Percentiles rank a stretch among this genome's conserved stretches.
These are phyloP conservation scores for Hanseniaspora uvarum DNA, from an alignment of 1,139 yeast genomes.

Conservation along the genomic window DNA sequence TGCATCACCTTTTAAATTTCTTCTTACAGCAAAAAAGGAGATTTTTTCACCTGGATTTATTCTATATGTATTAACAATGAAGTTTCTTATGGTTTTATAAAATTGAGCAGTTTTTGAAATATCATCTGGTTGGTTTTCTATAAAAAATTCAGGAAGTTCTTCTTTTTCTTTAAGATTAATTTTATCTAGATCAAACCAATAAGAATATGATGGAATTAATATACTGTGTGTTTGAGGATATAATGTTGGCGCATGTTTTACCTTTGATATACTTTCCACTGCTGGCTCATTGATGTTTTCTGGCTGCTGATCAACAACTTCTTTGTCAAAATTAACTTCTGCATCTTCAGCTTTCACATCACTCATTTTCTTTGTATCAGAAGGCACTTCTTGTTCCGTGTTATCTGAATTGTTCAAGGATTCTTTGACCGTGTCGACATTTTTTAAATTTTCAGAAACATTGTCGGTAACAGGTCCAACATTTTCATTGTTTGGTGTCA, in stretches of 20 bases:
- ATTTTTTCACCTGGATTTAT: slow-evolving; percentile 86
- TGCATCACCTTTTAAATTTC: slow-evolving; percentile 93
- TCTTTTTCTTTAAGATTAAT: slow-evolving; percentile 56
- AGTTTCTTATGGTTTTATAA: slow-evolving; percentile 79
- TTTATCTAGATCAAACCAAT: slow-evolving; percentile 74
- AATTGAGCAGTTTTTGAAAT: slow-evolving; percentile 75
- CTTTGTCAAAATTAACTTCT: slow-evolving; percentile 9
- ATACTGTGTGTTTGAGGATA: slow-evolving; percentile 72
- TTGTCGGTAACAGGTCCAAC: not conserved
- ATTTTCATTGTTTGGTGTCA: not conserved
- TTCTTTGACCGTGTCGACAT: slow-evolving; percentile 19
- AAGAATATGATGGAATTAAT: slow-evolving; percentile 84
- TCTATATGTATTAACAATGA: slow-evolving; percentile 86
- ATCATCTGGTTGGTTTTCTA: slow-evolving; percentile 29
- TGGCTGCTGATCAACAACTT: slow-evolving; percentile 21
- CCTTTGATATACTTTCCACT: slow-evolving; percentile 22
- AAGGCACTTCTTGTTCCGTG: slow-evolving; percentile 25
- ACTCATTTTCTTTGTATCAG: slow-evolving; percentile 22
- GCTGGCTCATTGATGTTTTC: slow-evolving; percentile 30
- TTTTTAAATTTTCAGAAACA: not conserved
- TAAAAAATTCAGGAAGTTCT: slow-evolving; percentile 86
- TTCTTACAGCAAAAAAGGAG: slow-evolving; percentile 85
- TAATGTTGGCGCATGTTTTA: slow-evolving; percentile 13
- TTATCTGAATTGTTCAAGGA: slow-evolving; percentile 16
- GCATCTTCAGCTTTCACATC: slow-evolving; percentile 4